Evolutionary conservation across 2,329 filamentous ascomycete species (phyloP).

Genomic region (Monosporascus ibericus): DNA sequence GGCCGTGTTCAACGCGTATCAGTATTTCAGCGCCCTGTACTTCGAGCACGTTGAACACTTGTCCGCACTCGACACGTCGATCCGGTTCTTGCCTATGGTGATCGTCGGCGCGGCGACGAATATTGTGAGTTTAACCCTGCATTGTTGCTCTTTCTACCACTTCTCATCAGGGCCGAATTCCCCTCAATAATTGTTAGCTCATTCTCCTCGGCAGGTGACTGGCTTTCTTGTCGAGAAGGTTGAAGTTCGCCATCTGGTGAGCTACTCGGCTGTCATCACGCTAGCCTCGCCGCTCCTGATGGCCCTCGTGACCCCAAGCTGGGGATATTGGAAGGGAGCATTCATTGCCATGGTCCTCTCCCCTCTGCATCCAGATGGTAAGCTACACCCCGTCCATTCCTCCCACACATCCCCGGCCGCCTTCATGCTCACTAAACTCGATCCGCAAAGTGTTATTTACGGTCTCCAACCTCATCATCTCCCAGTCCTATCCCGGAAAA

Average conservation of each 20-base stretch:
- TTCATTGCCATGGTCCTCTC: slow-evolving; percentile 31
- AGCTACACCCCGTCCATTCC: background rate
- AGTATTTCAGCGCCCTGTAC: slow-evolving; percentile 43
- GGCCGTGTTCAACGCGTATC: slow-evolving; percentile 39
- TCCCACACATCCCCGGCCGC: background rate
- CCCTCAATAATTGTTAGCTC: background rate
- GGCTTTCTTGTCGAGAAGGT: background rate
- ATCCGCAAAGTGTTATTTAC: slow-evolving; percentile 46
- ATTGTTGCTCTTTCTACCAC: slow-evolving; percentile 29
- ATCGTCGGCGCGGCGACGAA: slow-evolving; percentile 39
- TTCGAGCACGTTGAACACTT: slow-evolving; percentile 43
- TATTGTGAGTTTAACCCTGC: slow-evolving; percentile 33
- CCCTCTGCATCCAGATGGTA: background rate
- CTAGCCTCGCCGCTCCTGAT: slow-evolving; percentile 30
- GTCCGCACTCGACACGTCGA: slow-evolving; percentile 38
- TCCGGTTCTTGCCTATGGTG: slow-evolving; percentile 41
- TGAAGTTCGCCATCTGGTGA: background rate
- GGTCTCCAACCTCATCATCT: slow-evolving; percentile 47
- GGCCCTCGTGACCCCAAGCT: slow-evolving; percentile 5
- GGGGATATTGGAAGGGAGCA: slow-evolving; percentile 13
- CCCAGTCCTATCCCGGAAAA: slow-evolving; percentile 47
- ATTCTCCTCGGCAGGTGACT: background rate
- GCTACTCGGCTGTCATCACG: slow-evolving; percentile 8
- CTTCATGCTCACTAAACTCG: background rate
- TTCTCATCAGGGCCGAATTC: too few relatives aligned